Conservation (phyloP, 768 basidiomycete species). For the Lactifluus piperatus region DNA sequence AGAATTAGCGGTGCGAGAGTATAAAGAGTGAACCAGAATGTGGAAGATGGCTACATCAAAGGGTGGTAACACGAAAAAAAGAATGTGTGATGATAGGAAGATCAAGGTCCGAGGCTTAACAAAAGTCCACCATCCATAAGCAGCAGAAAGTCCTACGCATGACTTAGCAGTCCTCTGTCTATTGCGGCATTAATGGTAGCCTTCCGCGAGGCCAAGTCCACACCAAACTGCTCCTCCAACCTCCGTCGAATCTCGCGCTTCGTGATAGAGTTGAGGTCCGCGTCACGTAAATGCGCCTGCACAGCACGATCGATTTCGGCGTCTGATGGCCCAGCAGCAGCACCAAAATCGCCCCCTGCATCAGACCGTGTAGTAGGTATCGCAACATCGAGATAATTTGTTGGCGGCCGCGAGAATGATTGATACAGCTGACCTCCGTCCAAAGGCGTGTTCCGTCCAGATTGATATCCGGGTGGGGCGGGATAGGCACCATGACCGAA, state of each 20-base stretch:
- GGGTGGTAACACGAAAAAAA: not conserved
- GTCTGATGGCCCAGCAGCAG: slow-evolving; percentile 49
- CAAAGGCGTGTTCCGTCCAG: slow-evolving; percentile 63
- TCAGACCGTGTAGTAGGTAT: slow-evolving; percentile 48
- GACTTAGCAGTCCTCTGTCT: slow-evolving; percentile 53
- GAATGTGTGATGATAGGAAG: not conserved
- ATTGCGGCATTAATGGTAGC: slow-evolving; percentile 69
- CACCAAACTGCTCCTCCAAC: slow-evolving; percentile 75
- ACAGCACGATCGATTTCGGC: slow-evolving; percentile 68
- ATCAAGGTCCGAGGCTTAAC: slow-evolving; percentile 13
- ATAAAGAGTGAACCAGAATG: not conserved
- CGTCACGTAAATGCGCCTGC: slow-evolving; percentile 59
- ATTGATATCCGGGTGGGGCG: slow-evolving; percentile 65
- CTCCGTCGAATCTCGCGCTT: slow-evolving; percentile 84
- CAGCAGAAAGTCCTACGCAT: slow-evolving; percentile 8
- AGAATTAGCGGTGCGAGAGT: slow-evolving; percentile 7
- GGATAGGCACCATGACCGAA: slow-evolving; percentile 41
- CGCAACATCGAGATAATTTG: slow-evolving; percentile 69
- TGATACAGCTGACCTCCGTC: slow-evolving; percentile 40
- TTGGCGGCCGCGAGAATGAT: slow-evolving; percentile 58
- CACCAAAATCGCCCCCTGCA: slow-evolving; percentile 34
- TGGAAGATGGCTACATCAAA: not conserved
- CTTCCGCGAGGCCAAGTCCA: slow-evolving; percentile 67
- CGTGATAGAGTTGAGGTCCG: slow-evolving; percentile 85
- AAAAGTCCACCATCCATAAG: slow-evolving; percentile 1